These are phyloP conservation scores for Parietichytrium sp. DNA, from an alignment of 108 stramenopile genomes.

Conservation along the genomic window DNA sequence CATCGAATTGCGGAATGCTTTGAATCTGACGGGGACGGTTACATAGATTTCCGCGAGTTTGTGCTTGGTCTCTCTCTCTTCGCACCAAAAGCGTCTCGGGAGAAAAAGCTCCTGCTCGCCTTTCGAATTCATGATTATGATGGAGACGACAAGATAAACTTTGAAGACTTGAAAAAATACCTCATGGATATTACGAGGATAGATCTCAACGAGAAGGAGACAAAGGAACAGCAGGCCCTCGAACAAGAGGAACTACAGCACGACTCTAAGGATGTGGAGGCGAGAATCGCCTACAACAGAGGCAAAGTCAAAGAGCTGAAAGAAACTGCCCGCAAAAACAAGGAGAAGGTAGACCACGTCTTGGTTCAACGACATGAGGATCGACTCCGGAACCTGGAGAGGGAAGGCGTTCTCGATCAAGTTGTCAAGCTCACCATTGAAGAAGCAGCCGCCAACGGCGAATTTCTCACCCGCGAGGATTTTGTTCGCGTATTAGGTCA, in stretches of 20 bases:
- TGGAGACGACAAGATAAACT: constrained; percentile 21
- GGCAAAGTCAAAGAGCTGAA: neutral
- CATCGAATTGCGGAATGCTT: constrained; percentile 16
- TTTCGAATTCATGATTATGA: constrained; percentile 16
- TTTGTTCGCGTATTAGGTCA: constrained; percentile 3
- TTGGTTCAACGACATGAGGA: neutral
- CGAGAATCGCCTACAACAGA: neutral
- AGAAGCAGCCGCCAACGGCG: neutral
- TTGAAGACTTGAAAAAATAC: neutral
- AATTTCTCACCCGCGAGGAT: constrained; percentile 12
- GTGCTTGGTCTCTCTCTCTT: neutral
- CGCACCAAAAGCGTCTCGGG: neutral
- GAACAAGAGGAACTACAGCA: neutral
- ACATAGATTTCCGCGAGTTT: constrained; percentile 19
- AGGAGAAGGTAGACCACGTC: neutral
- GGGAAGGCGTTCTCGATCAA: neutral
- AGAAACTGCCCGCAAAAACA: neutral
- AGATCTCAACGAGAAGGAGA: neutral
- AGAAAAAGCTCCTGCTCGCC: constrained; percentile 10
- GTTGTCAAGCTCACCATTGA: constrained; percentile 11
- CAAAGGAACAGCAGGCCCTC: neutral
- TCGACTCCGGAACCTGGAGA: neutral
- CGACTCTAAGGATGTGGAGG: neutral
- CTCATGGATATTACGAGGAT: neutral
- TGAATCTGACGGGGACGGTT: constrained; percentile 8